A percentile compares a stretch with the other conserved stretches of the same genome.
Evolutionary conservation across 1,139 yeast genomes (phyloP).

Genomic region (Pichia terricola): DNA sequence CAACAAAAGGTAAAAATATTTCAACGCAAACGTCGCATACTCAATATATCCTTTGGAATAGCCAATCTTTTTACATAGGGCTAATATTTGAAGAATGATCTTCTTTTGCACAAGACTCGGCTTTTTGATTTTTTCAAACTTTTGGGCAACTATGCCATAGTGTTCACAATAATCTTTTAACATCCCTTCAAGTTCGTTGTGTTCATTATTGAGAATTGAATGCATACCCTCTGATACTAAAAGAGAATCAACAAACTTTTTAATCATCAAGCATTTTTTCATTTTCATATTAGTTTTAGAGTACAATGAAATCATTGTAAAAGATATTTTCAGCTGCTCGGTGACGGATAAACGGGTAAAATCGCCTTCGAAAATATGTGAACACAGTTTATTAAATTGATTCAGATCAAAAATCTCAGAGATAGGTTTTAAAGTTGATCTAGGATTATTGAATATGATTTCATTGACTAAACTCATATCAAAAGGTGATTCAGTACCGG

Average conservation of each 20-base stretch:
- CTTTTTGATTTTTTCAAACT: not conserved
- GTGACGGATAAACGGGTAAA: constrained; percentile 34
- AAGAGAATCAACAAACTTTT: constrained; percentile 29
- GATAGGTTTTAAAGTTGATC: constrained; percentile 16
- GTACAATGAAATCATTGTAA: constrained; percentile 59
- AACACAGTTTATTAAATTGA: constrained; percentile 7
- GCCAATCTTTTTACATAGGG: constrained; percentile 16
- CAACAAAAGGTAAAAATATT: constrained; percentile 21
- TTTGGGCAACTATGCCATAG: constrained; percentile 11
- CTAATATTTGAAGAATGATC: constrained; percentile 15
- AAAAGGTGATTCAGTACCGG: constrained; percentile 44
- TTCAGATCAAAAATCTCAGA: constrained; percentile 10
- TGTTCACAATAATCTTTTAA: constrained; percentile 14
- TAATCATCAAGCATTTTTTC: constrained; percentile 60
- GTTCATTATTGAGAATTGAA: constrained; percentile 6
- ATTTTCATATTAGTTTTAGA: constrained; percentile 51
- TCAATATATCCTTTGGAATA: constrained; percentile 13
- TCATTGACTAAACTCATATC: constrained; percentile 33
- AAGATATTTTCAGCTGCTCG: constrained; percentile 55
- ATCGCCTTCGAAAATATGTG: constrained; percentile 28
- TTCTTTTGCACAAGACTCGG: constrained; percentile 17
- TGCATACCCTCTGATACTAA: constrained; percentile 9
- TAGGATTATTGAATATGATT: constrained; percentile 25
- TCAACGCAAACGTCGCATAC: constrained; percentile 20
- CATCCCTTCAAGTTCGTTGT: constrained; percentile 12